Conservation (phyloP, 441 rosid species). For the Syzygium malaccense region DNA sequence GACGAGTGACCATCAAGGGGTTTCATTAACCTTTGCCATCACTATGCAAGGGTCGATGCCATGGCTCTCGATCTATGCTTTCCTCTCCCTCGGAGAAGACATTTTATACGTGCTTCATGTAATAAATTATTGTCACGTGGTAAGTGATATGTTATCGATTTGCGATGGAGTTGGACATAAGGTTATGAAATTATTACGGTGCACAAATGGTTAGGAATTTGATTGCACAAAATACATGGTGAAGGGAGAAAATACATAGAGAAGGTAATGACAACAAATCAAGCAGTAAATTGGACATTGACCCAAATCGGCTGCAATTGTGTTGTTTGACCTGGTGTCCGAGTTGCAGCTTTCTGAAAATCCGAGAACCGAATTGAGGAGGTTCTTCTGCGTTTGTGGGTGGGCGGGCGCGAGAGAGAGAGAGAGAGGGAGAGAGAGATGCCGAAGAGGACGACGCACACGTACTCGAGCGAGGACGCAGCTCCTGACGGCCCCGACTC, state of each 20-base stretch:
- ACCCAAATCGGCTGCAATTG: neutral
- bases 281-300: neutral
- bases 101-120: no score
- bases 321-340: neutral
- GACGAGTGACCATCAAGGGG: no score
- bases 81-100: no score
- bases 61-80: no score
- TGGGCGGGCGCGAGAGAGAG: neutral
- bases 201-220: neutral
- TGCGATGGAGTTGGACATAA: neutral
- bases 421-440: conserved; percentile 21
- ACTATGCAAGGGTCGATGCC: no score
- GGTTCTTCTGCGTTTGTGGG: neutral
- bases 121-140: neutral
- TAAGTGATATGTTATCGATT: neutral
- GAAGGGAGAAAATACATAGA: neutral
- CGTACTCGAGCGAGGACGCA: conserved; percentile 99
- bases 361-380: neutral
- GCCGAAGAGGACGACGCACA: conserved; percentile 99
- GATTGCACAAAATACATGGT: neutral
- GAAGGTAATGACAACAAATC: neutral
- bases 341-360: neutral
- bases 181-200: neutral
- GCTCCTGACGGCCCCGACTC: conserved; percentile 94
- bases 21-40: no score